phyloP scores from a whole-genome alignment of 2,329 filamentous ascomycete genomes.

The Cercospora berteroae region DNA sequence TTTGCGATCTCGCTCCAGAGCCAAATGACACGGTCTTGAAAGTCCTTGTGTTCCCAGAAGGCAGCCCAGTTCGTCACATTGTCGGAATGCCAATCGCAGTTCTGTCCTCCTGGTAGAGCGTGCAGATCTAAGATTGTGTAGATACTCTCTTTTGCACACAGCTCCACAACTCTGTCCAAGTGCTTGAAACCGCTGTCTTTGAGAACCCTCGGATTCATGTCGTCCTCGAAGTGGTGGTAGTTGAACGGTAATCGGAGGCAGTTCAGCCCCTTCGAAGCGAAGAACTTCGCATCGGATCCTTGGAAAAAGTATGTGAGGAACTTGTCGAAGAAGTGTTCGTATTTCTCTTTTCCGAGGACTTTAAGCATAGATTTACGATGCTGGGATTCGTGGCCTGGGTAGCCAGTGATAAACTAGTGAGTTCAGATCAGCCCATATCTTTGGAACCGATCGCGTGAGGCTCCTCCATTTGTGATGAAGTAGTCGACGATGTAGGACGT shows the following conservation, averaged over 20 bases:
- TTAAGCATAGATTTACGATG: conserved; percentile 55
- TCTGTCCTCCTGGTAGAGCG: conserved; percentile 51
- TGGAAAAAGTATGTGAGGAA: conserved; percentile 60
- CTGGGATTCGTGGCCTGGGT: conserved; percentile 57
- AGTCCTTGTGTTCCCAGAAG: conserved; percentile 54
- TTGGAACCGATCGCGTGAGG: neutral
- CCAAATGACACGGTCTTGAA: conserved; percentile 52
- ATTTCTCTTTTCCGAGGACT: conserved; percentile 56
- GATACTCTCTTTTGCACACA: conserved; percentile 49
- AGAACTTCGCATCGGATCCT: conserved; percentile 58
- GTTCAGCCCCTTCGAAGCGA: conserved; percentile 56
- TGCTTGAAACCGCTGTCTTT: conserved; percentile 50
- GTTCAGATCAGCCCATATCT: conserved; percentile 45
- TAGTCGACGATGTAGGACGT: conserved; percentile 17
- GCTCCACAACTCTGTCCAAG: conserved; percentile 50
- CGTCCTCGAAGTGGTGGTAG: conserved; percentile 57
- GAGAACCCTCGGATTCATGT: conserved; percentile 49
- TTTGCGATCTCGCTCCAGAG: conserved; percentile 50
- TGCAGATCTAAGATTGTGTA: conserved; percentile 55
- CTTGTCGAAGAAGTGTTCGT: conserved; percentile 60
- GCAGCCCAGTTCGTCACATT: conserved; percentile 47
- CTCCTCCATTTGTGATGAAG: neutral
- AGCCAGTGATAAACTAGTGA: conserved; percentile 58
- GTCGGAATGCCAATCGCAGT: conserved; percentile 53
- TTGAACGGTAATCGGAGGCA: conserved; percentile 62